Evolutionary conservation across 176 grass and related monocot species (phyloP), one percentile per base, ranked within the genome.

Genomic region (Paspalum vaginatum): DNA sequence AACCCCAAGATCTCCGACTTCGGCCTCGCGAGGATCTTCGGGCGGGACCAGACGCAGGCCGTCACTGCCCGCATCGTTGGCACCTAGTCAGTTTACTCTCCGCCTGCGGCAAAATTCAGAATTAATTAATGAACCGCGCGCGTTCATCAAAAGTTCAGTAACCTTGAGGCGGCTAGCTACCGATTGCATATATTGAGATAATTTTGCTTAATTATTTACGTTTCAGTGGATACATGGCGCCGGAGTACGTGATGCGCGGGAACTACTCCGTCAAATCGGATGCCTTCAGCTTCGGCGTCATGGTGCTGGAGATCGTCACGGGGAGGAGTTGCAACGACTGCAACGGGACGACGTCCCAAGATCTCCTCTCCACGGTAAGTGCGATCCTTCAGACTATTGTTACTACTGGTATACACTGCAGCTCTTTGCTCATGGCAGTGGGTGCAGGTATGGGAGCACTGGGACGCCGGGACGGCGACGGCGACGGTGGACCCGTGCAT

Each of bases 221-320:
- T 61, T 71, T 63, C 85, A 86, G 87, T 6, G 75, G 83, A 2
- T 85, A 85, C 75, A 79, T 79, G 75, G 83, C 83, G 0, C 83
- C 83, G 0, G 83, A 85, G 47, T 85, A 89, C 62, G 10, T 60
- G 46, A 86, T 89, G 77, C 79, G 85, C 2, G 88, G 84, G 15
- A 75, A 83, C 66, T 92, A 83, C 40, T 92, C 90, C 0, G 51
- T 61, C 22, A 92, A 92, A 25, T 92, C 86, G 2, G 86, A 92
- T 6, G 79, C 41, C 7, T 92, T 84, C 68, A 86, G 90, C 56
- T 92, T 85, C 20, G 90, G 86, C 38, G 83, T 92, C 14, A 79
- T 89, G 49, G 68, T 86, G 45, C 27, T 92, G 39, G 86, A 92
- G 68, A 89, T 92, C 68, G 17, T 88, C 50, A 92, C 87, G 7